Evolutionary conservation across 805 yeast species (phyloP).

Genomic region (Priceomyces castillae): DNA sequence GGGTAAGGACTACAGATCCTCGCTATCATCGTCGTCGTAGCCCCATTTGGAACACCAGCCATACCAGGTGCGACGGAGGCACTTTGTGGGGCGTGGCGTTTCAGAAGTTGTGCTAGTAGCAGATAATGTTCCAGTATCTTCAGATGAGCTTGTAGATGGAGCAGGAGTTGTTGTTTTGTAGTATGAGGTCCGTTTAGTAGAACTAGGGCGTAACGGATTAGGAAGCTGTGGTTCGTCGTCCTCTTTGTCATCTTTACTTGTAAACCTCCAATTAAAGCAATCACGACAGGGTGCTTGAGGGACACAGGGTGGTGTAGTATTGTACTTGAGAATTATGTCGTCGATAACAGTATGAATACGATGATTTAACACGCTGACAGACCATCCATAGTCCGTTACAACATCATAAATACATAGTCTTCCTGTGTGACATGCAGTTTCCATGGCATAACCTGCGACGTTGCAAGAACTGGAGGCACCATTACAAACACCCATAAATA

Average conservation of each 20-base stretch:
- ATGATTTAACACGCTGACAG: constrained; percentile 82
- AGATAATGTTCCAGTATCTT: constrained; percentile 2
- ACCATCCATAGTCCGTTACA: constrained; percentile 88
- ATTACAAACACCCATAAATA: constrained; percentile 93
- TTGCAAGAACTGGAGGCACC: constrained; percentile 90
- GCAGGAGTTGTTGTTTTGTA: neutral
- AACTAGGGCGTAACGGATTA: constrained; percentile 33
- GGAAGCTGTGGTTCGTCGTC: constrained; percentile 38
- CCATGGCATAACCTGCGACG: constrained; percentile 95
- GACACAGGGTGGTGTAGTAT: constrained; percentile 71
- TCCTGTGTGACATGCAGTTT: constrained; percentile 92
- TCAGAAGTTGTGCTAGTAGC: constrained; percentile 3
- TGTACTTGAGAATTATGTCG: constrained; percentile 67
- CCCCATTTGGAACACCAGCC: constrained; percentile 59
- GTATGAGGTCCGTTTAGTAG: constrained; percentile 3
- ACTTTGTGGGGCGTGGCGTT: constrained; percentile 35
- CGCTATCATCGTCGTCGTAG: constrained; percentile 18
- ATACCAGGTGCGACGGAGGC: constrained; percentile 62
- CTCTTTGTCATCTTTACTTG: constrained; percentile 45
- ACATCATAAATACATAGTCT: constrained; percentile 84
- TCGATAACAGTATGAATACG: constrained; percentile 89
- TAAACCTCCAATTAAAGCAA: constrained; percentile 85
- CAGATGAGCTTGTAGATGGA: neutral
- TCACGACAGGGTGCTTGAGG: constrained; percentile 83
- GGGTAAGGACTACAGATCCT: neutral